Evolutionary conservation across 495 filamentous ascomycete genomes (phyloP), one percentile per base, ranked within the genome.

Genomic region (Penicillium ucsense): DNA sequence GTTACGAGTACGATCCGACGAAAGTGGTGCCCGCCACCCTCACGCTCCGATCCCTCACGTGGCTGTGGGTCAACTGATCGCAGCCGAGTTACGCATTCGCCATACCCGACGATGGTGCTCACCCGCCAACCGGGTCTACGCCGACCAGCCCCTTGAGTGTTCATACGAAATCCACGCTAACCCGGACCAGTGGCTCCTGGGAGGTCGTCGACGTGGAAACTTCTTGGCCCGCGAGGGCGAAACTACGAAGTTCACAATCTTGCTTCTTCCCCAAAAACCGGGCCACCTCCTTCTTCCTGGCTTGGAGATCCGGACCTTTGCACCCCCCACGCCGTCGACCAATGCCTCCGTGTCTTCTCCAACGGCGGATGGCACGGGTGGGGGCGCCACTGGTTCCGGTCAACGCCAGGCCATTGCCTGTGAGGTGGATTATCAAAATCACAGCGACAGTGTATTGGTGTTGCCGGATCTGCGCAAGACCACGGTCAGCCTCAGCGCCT

Each of bases 41-140:
- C 53, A 63, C 46, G 42, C 48, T 11, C 27, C 41, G 27, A 30
- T 30, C 8, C 31, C 39, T 43, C 52, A 81, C 29, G 76, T 78
- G 9, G 73, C 73, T 8, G 73, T 81, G 10, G 88, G 86, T 43
- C 79, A 89, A 56, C 73, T 83, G 31, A 71, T 96, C 34, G 66
- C 80, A 0, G 84, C 85, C 2, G 80, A 84, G 35, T 68, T 96
- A 3, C 70, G 66, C 29, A 81, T 97, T 30, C 78, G 73, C 53
- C 85, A 88, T 70, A 94, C 90, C 2, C 77, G 86, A 29, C 71
- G 75, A 12, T 95, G 92, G 89, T 84, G 85, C 57, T 77, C 65
- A 48, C 54, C 65, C 43, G 53, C 62, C 30, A 58, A 57, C 3
- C 60, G 66, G 33, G 59, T 64, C 8, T 50, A 68, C 41, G 60